These are phyloP conservation scores for Cantharellus anzutake DNA, from an alignment of 768 basidiomycete species.

Conservation along the genomic window DNA sequence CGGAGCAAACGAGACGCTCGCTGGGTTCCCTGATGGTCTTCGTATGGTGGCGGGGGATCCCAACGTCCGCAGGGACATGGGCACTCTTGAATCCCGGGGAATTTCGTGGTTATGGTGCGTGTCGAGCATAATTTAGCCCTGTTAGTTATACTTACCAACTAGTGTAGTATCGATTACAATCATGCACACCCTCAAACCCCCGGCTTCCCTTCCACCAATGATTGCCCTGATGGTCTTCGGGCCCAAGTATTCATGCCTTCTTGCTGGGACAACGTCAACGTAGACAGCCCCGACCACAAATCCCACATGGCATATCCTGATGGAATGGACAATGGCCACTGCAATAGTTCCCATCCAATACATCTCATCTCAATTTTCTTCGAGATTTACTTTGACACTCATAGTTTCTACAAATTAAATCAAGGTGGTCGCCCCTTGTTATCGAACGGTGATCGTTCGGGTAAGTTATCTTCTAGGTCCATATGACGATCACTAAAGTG, in stretches of 20 bases:
- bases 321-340: slow-evolving; percentile 1
- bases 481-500: neutral
- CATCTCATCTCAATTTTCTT: slow-evolving; percentile 9
- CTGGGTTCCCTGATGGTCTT: slow-evolving; percentile 8
- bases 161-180: no score
- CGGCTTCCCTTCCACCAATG: neutral
- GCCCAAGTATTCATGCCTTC: slow-evolving; percentile 6
- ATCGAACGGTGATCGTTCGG: slow-evolving; percentile 1
- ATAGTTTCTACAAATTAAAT: neutral
- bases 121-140: no score
- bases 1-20: neutral
- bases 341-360: slow-evolving; percentile 5
- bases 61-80: neutral
- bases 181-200: neutral
- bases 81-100: neutral
- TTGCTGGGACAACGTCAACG: slow-evolving; percentile 7
- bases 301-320: slow-evolving; percentile 6
- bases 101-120: neutral
- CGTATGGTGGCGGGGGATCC: slow-evolving; percentile 8
- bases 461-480: neutral
- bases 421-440: neutral
- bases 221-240: slow-evolving; percentile 3
- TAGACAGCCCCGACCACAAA: slow-evolving; percentile 7
- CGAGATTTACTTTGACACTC: slow-evolving; percentile 5
- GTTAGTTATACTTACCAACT: no score